Conservation (phyloP, 2,329 filamentous ascomycete genomes). For the Pseudogymnoascus sp. region DNA sequence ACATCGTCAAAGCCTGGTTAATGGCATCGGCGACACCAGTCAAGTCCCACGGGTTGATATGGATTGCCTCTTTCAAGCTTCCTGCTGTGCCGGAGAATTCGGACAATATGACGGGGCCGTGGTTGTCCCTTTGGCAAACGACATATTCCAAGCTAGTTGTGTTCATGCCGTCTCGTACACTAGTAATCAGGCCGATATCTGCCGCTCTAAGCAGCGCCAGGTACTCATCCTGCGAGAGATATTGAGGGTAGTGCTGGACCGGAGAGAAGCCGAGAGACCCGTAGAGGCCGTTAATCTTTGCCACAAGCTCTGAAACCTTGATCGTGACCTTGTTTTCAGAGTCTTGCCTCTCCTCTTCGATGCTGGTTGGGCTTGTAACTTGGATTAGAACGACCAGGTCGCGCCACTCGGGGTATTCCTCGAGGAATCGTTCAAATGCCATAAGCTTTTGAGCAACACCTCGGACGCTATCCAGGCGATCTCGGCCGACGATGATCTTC, state of each 20-base stretch:
- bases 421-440: constrained; percentile 86
- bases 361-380: constrained; percentile 78
- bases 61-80: constrained; percentile 74
- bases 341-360: constrained; percentile 70
- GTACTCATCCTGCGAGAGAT: constrained; percentile 82
- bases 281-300: constrained; percentile 83
- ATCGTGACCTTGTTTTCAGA: constrained; percentile 73
- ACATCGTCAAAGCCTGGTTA: constrained; percentile 71
- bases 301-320: constrained; percentile 83
- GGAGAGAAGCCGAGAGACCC: constrained; percentile 84
- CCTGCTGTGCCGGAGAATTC: constrained; percentile 94
- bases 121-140: constrained; percentile 77
- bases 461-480: constrained; percentile 85
- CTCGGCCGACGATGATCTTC: constrained; percentile 90
- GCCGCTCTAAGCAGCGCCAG: constrained; percentile 85
- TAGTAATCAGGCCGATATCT: constrained; percentile 90
- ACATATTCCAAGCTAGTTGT: constrained; percentile 94
- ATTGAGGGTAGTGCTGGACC: constrained; percentile 91
- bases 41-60: constrained; percentile 95
- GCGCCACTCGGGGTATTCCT: constrained; percentile 83
- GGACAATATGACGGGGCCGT: constrained; percentile 84
- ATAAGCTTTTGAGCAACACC: constrained; percentile 94
- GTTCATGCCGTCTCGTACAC: constrained; percentile 95
- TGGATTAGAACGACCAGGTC: constrained; percentile 91
- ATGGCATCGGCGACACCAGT: constrained; percentile 77